Percentiles rank a stretch among this genome's conserved stretches.
Evolutionary conservation across 768 basidiomycete genomes (phyloP).

Genomic region (Amanita jacksonii): DNA sequence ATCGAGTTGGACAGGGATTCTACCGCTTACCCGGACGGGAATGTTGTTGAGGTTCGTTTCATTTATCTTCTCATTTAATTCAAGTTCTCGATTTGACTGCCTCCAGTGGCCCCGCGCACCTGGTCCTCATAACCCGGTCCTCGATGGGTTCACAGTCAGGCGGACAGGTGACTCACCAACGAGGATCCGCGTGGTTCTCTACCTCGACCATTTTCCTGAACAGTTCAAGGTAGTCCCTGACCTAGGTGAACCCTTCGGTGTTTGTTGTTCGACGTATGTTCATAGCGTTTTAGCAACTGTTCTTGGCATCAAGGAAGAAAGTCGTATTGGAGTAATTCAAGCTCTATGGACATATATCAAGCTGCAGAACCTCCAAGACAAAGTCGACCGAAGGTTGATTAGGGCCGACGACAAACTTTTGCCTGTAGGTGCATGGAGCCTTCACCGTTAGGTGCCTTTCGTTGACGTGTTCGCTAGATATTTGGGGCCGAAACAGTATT

Average conservation of each 20-base stretch:
- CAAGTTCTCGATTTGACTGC: too few species aligned
- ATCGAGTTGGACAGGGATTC: slow-evolving; percentile 86
- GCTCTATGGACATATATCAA: slow-evolving; percentile 93
- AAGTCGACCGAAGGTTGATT: slow-evolving; percentile 63
- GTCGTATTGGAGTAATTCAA: slow-evolving; percentile 69
- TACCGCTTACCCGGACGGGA: slow-evolving; percentile 70
- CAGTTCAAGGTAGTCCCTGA: slow-evolving; percentile 75
- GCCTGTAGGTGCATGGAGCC: slow-evolving; percentile 32
- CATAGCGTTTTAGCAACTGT: slow-evolving; percentile 32
- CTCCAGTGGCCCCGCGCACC: slow-evolving; percentile 56
- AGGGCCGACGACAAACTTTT: slow-evolving; percentile 59
- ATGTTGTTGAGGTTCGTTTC: slow-evolving; percentile 73
- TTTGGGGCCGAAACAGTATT: slow-evolving; percentile 60
- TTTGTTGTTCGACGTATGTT: not conserved
- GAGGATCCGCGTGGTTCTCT: slow-evolving; percentile 73
- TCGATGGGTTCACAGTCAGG: slow-evolving; percentile 83
- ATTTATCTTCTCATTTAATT: not conserved
- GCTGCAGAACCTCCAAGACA: slow-evolving; percentile 72
- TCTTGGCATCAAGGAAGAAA: slow-evolving; percentile 78
- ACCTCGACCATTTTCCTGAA: slow-evolving; percentile 81
- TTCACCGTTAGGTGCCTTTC: too few species aligned
- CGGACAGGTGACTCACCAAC: slow-evolving; percentile 74
- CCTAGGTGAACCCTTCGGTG: slow-evolving; percentile 39
- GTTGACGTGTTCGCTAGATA: slow-evolving; percentile 32
- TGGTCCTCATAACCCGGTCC: slow-evolving; percentile 44